These are phyloP conservation scores for Globisporangium cylindrosporum DNA, from an alignment of 352 stramenopile species.

Conservation along the genomic window DNA sequence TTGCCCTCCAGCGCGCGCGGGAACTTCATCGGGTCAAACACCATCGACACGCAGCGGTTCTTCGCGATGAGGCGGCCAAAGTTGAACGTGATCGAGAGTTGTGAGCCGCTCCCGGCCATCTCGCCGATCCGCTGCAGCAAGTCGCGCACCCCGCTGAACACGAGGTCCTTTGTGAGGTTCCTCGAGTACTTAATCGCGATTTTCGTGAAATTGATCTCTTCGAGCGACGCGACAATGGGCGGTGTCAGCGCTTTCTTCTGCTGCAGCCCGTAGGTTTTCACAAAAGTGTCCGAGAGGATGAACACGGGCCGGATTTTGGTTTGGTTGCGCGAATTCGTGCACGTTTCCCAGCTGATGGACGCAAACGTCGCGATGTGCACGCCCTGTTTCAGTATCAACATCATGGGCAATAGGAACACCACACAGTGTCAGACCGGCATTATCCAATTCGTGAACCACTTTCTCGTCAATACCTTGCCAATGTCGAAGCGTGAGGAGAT, in stretches of 20 bases:
- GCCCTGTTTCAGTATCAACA: conserved; percentile 26
- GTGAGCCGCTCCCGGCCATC: conserved; percentile 43
- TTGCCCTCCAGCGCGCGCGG: conserved; percentile 55
- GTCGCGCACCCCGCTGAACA: conserved; percentile 66
- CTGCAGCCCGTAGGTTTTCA: conserved; percentile 58
- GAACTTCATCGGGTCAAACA: conserved; percentile 68
- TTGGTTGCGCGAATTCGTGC: conserved; percentile 57
- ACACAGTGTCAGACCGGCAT: too few relatives aligned
- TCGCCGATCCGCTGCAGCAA: conserved; percentile 74
- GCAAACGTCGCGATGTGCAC: conserved; percentile 76
- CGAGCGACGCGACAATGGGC: conserved; percentile 44
- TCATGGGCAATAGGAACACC: too few relatives aligned
- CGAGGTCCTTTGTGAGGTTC: conserved; percentile 70
- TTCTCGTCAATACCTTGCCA: conserved; percentile 43
- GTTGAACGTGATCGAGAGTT: conserved; percentile 67
- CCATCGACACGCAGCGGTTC: conserved; percentile 64
- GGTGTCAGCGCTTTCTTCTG: conserved; percentile 35
- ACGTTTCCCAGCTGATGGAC: conserved; percentile 66
- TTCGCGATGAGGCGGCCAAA: conserved; percentile 72
- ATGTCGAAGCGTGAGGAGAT: conserved; percentile 64
- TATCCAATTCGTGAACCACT: not conserved
- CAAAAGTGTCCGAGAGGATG: conserved; percentile 65
- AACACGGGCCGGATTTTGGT: conserved; percentile 55
- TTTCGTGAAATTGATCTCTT: conserved; percentile 83
- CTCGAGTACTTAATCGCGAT: conserved; percentile 81